Percentiles rank a stretch among this genome's conserved stretches.
phyloP scores from a whole-genome alignment of 352 stramenopile species.

The Pythium monospermum region DNA sequence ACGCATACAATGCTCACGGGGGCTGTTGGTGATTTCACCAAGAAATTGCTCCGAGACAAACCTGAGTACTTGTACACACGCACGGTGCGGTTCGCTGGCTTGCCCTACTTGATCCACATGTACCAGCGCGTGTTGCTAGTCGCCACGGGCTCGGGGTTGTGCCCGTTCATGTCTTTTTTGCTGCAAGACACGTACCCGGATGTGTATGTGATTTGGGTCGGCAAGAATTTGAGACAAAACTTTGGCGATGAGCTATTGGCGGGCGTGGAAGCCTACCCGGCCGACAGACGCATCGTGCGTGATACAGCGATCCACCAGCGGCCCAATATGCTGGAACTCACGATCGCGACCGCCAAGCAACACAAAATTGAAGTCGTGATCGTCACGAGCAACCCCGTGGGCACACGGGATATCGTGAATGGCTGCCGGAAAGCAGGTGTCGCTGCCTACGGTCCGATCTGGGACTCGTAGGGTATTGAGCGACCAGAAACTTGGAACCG shows the following conservation, averaged over 20 bases:
- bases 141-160: slow-evolving; percentile 3
- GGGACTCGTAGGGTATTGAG: too few species aligned
- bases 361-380: slow-evolving; percentile 6
- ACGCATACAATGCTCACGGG: slow-evolving; percentile 8
- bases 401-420: slow-evolving; percentile 7
- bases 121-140: slow-evolving; percentile 9
- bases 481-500: too few species aligned
- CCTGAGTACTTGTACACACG: neutral
- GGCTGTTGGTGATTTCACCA: slow-evolving; percentile 6
- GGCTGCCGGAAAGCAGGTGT: neutral
- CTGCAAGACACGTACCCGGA: slow-evolving; percentile 3
- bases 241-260: slow-evolving; percentile 6
- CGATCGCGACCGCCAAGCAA: neutral
- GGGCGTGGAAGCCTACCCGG: slow-evolving; percentile 3
- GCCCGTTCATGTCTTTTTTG: slow-evolving; percentile 10
- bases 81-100: slow-evolving; percentile 2
- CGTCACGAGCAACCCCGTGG: slow-evolving; percentile 6
- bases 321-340: slow-evolving; percentile 9
- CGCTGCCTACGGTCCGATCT: slow-evolving; percentile 7
- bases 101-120: slow-evolving; percentile 8
- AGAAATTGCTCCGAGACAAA: neutral
- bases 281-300: slow-evolving; percentile 5
- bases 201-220: slow-evolving; percentile 12
- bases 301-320: slow-evolving; percentile 8
- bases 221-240: slow-evolving; percentile 11